A percentile compares a stretch with the other conserved stretches of the same genome.
These are phyloP conservation scores for Ploettnerulaceae sp. DNA, from an alignment of 2,329 filamentous ascomycete species.

Conservation along the genomic window DNA sequence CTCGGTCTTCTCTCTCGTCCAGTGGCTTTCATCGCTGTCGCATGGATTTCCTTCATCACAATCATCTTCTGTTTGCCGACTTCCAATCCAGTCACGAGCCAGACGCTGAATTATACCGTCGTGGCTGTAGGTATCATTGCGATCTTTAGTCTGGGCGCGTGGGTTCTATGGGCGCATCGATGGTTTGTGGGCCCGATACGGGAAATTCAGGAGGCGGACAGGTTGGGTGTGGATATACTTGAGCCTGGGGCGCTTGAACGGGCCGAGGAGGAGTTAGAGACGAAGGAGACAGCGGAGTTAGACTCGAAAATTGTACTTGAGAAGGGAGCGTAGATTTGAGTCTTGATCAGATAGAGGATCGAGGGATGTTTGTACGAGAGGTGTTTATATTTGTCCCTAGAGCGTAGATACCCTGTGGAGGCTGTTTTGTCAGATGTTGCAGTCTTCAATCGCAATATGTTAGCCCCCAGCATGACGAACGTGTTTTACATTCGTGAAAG, in stretches of 20 bases:
- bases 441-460: no score
- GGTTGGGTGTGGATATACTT: conserved; percentile 42
- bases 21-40: conserved; percentile 43
- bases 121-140: conserved; percentile 55
- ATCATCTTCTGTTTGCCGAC: conserved; percentile 55
- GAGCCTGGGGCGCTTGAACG: conserved; percentile 28
- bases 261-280: conserved; percentile 20
- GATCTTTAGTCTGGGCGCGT: conserved; percentile 42
- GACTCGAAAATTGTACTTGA: neutral
- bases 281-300: neutral
- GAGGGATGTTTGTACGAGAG: no score
- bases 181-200: conserved; percentile 54
- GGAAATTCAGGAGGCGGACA: conserved; percentile 47
- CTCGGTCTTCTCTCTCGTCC: conserved; percentile 42
- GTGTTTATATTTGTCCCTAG: no score
- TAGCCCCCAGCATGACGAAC: no score
- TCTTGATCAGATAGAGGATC: no score
- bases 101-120: conserved; percentile 55
- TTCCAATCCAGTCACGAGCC: conserved; percentile 48
- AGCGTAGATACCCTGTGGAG: no score
- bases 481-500: no score
- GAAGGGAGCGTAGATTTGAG: no score
- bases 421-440: no score
- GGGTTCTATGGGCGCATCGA: conserved; percentile 47
- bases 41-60: conserved; percentile 51